Conservation (phyloP, 225 moss, liverwort and hornwort species). For the Bryoerythrophyllum caledonicum region DNA sequence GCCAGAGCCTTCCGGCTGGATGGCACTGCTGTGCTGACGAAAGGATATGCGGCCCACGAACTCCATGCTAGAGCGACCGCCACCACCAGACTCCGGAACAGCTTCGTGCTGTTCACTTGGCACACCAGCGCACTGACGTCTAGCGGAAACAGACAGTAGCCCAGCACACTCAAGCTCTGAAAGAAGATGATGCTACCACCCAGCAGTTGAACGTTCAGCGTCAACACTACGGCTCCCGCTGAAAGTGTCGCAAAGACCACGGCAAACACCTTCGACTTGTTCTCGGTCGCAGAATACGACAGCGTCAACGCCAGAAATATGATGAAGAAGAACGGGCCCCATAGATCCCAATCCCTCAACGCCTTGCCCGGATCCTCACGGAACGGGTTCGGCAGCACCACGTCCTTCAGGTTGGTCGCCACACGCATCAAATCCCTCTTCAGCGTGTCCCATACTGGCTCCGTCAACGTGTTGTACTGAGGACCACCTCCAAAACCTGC, state of each 20-base stretch:
- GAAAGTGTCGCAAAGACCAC: conserved; percentile 84
- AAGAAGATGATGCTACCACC: conserved; percentile 97
- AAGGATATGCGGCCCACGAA: conserved; percentile 87
- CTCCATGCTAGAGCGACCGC: conserved; percentile 72
- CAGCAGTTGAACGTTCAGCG: conserved; percentile 93
- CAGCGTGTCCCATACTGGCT: conserved; percentile 90
- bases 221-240: conserved; percentile 88
- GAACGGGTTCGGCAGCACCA: conserved; percentile 91
- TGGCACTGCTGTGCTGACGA: conserved; percentile 88
- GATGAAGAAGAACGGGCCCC: conserved; percentile 97
- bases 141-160: conserved; percentile 76
- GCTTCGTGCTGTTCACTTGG: conserved; percentile 53
- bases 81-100: conserved; percentile 73
- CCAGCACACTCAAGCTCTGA: conserved; percentile 92
- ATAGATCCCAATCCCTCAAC: conserved; percentile 96
- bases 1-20: conserved; percentile 72
- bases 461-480: conserved; percentile 86
- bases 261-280: conserved; percentile 46
- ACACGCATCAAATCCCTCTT: conserved; percentile 88
- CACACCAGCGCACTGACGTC: conserved; percentile 80
- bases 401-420: conserved; percentile 82
- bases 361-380: conserved; percentile 99
- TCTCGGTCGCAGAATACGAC: conserved; percentile 70
- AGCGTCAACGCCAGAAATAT: conserved; percentile 86
- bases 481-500: conserved; percentile 83